Conservation (phyloP, 2,329 filamentous ascomycete genomes). For the Aspergillus bombycis region DNA sequence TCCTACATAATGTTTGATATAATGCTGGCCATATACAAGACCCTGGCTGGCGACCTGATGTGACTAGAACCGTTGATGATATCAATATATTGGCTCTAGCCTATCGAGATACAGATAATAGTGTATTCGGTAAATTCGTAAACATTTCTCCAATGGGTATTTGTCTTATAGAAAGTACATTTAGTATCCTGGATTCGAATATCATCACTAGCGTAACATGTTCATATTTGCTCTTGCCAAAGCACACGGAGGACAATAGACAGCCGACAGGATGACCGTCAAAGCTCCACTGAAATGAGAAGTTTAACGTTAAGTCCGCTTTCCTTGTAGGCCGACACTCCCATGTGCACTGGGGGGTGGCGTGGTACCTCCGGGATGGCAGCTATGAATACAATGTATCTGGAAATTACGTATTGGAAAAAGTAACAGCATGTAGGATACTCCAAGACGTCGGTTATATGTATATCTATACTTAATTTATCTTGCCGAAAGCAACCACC, state of each 20-base stretch:
- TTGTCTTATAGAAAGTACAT: background rate
- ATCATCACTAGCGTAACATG: background rate
- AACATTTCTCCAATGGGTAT: background rate
- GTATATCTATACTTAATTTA: too few species aligned
- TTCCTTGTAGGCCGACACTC: too few species aligned
- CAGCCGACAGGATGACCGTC: background rate
- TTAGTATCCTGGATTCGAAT: background rate
- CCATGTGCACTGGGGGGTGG: too few species aligned
- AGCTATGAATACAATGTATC: too few species aligned
- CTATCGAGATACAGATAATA: background rate
- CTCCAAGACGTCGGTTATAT: too few species aligned
- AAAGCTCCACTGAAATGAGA: too few species aligned
- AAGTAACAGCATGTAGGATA: too few species aligned
- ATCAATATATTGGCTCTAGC: background rate
- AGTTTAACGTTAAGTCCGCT: too few species aligned
- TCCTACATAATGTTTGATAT: constrained; percentile 7
- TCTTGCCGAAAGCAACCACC: too few species aligned
- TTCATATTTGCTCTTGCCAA: background rate
- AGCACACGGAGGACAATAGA: too few species aligned
- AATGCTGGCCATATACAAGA: background rate
- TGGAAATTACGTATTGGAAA: too few species aligned
- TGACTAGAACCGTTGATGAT: background rate
- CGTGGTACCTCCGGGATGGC: too few species aligned
- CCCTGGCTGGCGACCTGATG: background rate
- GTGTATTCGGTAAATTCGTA: background rate